Evolutionary conservation across 768 basidiomycete species (phyloP).

Genomic region (Kwoniella bestiolae): DNA sequence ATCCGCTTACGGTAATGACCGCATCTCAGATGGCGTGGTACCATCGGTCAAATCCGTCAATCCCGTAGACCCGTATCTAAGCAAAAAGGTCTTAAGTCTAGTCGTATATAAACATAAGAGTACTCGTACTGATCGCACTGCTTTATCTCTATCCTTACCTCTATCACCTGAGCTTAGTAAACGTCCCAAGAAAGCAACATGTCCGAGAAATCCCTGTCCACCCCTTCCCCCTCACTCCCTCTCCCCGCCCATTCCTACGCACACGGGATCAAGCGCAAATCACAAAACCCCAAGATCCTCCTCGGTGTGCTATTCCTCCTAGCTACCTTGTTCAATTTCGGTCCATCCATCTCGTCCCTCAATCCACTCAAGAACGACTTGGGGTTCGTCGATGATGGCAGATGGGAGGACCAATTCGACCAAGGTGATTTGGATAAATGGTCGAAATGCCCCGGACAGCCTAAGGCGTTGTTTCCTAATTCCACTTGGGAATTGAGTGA

Average conservation of each 20-base stretch:
- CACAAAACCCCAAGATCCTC: constrained; percentile 5
- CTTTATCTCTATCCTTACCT: no score
- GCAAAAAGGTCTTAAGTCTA: no score
- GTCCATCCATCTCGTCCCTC: constrained; percentile 10
- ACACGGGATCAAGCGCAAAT: not conserved
- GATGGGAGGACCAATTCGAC: constrained; percentile 10
- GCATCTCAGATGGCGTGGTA: not conserved
- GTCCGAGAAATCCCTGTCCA: constrained; percentile 8
- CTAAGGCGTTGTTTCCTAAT: constrained; percentile 42
- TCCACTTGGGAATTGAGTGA: constrained; percentile 39
- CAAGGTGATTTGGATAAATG: constrained; percentile 12
- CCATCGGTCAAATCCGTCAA: constrained; percentile 17
- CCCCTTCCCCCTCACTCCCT: not conserved
- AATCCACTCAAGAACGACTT: not conserved
- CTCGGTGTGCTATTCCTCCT: constrained; percentile 19
- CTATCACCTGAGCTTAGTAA: no score
- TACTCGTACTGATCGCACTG: no score
- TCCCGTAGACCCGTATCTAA: not conserved
- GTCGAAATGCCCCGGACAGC: constrained; percentile 45
- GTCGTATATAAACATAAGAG: no score
- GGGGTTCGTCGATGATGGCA: constrained; percentile 1
- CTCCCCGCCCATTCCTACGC: not conserved
- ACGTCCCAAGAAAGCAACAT: not conserved
- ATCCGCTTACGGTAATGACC: not conserved
- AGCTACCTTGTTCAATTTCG: constrained; percentile 18